These are phyloP conservation scores for Cyberlindnera lachancei DNA, from an alignment of 805 yeast genomes.

Conservation along the genomic window DNA sequence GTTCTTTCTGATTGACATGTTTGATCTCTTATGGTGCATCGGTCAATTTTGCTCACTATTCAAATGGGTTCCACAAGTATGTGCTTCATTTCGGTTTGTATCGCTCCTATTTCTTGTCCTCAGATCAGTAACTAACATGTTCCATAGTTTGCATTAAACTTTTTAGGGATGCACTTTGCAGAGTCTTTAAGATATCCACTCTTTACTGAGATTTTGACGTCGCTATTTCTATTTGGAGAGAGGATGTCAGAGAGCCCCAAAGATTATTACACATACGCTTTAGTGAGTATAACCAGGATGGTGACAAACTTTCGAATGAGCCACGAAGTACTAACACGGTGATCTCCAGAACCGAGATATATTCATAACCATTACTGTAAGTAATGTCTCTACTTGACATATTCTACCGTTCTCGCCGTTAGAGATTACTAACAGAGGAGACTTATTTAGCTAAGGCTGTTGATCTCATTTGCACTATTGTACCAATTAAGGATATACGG, in stretches of 20 bases:
- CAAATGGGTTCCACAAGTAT: slow-evolving; percentile 32
- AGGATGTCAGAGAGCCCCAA: background rate
- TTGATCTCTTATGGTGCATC: slow-evolving; percentile 34
- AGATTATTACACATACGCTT: background rate
- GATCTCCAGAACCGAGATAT: slow-evolving; percentile 1
- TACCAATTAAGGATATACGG: slow-evolving; percentile 1
- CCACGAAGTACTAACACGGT: background rate
- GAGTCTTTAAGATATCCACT: background rate
- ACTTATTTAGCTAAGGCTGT: too few relatives aligned
- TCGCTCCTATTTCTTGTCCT: background rate
- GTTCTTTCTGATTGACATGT: slow-evolving; percentile 31
- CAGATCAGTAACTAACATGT: slow-evolving; percentile 3
- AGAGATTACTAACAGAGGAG: too few relatives aligned
- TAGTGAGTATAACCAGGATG: background rate
- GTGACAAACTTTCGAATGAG: too few relatives aligned
- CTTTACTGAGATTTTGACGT: background rate
- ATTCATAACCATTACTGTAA: background rate
- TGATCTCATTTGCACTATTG: background rate
- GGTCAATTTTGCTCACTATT: slow-evolving; percentile 21
- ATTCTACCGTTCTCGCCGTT: too few relatives aligned
- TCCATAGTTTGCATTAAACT: slow-evolving; percentile 27
- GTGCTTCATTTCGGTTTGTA: slow-evolving; percentile 1
- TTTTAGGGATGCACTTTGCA: slow-evolving; percentile 5
- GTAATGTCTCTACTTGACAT: too few relatives aligned
- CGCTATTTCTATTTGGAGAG: background rate